Conservation (phyloP, 495 filamentous ascomycete species). For the Podospora anserina region DNA sequence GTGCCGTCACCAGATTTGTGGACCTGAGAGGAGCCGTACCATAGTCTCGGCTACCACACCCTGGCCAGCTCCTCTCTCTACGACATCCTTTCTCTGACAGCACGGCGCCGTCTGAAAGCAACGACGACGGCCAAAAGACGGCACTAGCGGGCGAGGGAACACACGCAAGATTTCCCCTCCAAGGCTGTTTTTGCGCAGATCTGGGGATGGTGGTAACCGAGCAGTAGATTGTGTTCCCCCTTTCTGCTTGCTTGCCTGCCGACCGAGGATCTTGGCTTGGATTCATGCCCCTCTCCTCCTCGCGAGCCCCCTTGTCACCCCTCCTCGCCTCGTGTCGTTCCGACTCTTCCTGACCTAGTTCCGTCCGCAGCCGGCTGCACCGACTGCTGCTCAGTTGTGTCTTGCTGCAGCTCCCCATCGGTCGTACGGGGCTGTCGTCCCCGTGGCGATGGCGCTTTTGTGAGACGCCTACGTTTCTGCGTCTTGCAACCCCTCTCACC, state of each 20-base stretch:
- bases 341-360: conserved; percentile 20
- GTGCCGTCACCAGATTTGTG: neutral
- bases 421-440: conserved; percentile 17
- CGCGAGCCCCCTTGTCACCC: conserved; percentile 8
- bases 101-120: neutral
- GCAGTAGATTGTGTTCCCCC: conserved; percentile 20
- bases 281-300: neutral
- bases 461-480: conserved; percentile 26
- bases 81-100: neutral
- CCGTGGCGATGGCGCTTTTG: conserved; percentile 30
- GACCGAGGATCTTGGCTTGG: neutral
- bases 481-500: conserved; percentile 28
- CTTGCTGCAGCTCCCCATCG: conserved; percentile 26
- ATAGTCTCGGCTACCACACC: conserved; percentile 1
- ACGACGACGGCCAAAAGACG: neutral
- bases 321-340: conserved; percentile 21
- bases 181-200: conserved; percentile 1
- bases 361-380: conserved; percentile 32
- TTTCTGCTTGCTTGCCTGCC: conserved; percentile 11
- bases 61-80: neutral
- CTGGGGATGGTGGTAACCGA: conserved; percentile 24
- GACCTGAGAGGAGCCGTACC: neutral
- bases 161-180: neutral
- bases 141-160: neutral
- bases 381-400: conserved; percentile 34